phyloP scores from a whole-genome alignment of 1,284 basidiomycete species.

The Pseudozyma thailandica region DNA sequence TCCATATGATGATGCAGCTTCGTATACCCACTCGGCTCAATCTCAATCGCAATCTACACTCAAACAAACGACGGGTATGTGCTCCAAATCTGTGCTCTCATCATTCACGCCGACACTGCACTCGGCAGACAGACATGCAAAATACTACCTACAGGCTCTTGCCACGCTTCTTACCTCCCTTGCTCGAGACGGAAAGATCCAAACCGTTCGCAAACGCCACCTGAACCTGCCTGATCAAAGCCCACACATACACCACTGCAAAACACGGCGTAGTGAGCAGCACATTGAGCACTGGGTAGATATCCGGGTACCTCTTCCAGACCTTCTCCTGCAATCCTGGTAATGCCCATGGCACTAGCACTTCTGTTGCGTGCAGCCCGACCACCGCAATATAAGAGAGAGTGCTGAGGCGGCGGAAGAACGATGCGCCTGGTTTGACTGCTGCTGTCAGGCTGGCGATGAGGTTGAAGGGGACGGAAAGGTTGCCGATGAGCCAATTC shows the following conservation, averaged over 20 bases:
- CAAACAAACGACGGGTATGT: too few relatives aligned
- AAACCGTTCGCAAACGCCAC: conserved; percentile 63
- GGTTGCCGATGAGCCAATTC: conserved; percentile 80
- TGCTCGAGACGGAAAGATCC: conserved; percentile 10
- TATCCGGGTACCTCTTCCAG: conserved; percentile 84
- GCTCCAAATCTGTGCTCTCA: too few relatives aligned
- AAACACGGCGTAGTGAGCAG: conserved; percentile 84
- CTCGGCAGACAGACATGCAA: too few relatives aligned
- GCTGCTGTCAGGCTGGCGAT: conserved; percentile 19
- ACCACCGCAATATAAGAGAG: conserved; percentile 71
- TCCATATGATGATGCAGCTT: too few relatives aligned
- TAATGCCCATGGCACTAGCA: conserved; percentile 69
- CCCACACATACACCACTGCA: conserved; percentile 71
- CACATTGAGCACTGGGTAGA: conserved; percentile 86
- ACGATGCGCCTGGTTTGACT: not conserved
- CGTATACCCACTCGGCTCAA: too few relatives aligned
- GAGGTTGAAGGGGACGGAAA: conserved; percentile 16
- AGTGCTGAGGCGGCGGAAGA: conserved; percentile 22
- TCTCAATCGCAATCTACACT: too few relatives aligned
- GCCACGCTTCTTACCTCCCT: not conserved
- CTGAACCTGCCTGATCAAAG: conserved; percentile 61
- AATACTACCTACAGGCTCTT: not conserved
- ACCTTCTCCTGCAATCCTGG: conserved; percentile 19
- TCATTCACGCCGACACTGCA: too few relatives aligned
- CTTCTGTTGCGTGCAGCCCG: conserved; percentile 76